Base-by-base conservation (phyloP, 2,329 filamentous ascomycete genomes). In the Cladophialophora carrionii region DNA sequence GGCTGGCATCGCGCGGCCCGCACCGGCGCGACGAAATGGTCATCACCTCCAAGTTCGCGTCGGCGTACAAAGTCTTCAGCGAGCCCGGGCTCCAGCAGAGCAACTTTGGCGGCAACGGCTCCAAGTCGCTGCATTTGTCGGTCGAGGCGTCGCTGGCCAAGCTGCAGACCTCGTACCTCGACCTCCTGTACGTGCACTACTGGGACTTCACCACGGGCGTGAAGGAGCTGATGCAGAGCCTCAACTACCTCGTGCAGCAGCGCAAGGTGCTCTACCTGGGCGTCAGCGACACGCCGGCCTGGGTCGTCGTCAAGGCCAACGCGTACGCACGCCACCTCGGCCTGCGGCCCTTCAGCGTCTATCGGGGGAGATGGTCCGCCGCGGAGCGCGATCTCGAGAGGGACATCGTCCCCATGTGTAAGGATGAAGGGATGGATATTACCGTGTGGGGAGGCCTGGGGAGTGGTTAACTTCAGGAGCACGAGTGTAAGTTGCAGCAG, bases 181-280 rank as follows among this genome's bases (percentile, higher is more conserved):
- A 78, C 61, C 48, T 78, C 9, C 68, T 75, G 32, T 77, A 75
- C 57, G 72, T 77, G 1, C 76, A 78, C 53, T 74, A 61, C 53
- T 90, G 87, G 87, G 88, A 90, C 74, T 88, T 83, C 72, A 85
- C 82, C n/a, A 86, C 85, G 26, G 83, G 82, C 0, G 85, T 90
- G 55, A 80, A 84, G 0, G 88, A 91, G 72, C 59, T 91, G 53
- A 91, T 91, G 88, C 86, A 90, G 64, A 82, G 82, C 0, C 80
- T 90, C 51, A 88, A 90, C 73, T 77, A 81, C 22, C 78, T 89
- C 10, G 86, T 90, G 0, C 64, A 74, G 0, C 73, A 80, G 5
- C 87, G 88, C 20, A 90, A 90, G 70, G 87, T 90, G 0, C 77
- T 88, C 17, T 90, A 90, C 69, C 79, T 91, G 0, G 88, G 89